Evolutionary conservation across 1,284 basidiomycete species (phyloP), one percentile per base, ranked within the genome.

Genomic region (Boletus hoseneyae): DNA sequence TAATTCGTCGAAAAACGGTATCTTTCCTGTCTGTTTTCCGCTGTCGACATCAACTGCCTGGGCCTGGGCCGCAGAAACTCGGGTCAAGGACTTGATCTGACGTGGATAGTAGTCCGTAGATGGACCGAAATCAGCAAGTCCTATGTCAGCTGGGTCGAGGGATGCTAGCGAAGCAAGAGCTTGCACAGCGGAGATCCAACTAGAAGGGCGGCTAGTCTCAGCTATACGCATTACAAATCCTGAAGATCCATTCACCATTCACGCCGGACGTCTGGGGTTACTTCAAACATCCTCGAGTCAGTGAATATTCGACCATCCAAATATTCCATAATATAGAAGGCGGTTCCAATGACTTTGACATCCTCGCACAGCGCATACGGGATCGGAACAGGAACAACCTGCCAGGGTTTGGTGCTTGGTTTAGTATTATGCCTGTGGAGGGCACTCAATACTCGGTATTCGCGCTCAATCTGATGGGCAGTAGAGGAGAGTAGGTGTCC

Each of bases 321-420:
- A 65, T 90, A 97, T 66, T 96, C 87, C 95, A 97, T 97, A 34
- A 98, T 78, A 67, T 97, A 98, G 72, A 97, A 98, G 0, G 89
- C 80, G 29, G 93, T 93, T 1, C 94, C 96, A 16, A 96, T 78
- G 19, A 97, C 79, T 3, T 70, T 63, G 27, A 62, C 71, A 63
- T 97, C 90, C 62, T 88, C 83, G 66, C 93, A 97, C 1, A 97
- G 74, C 13, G 85, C 76, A 58, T 88, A 87, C 0, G 94, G 92
- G 59, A 85, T 79, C 0, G 95, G 96, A 1, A 97, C 84, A 1
- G 95, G 96, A 7, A 97, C 85, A 25, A 73, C 75, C 51, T 74
- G 67, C 33, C 74, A 72, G 10, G 73, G 59, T 21, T 69, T 58
- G 0, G 83, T 87, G 5, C 73, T 66, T 8, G 81, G 70, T 27